Percentiles rank a stretch among this genome's conserved stretches.
These are phyloP conservation scores for Ramaria sp. DNA, from an alignment of 768 basidiomycete species.

Conservation along the genomic window DNA sequence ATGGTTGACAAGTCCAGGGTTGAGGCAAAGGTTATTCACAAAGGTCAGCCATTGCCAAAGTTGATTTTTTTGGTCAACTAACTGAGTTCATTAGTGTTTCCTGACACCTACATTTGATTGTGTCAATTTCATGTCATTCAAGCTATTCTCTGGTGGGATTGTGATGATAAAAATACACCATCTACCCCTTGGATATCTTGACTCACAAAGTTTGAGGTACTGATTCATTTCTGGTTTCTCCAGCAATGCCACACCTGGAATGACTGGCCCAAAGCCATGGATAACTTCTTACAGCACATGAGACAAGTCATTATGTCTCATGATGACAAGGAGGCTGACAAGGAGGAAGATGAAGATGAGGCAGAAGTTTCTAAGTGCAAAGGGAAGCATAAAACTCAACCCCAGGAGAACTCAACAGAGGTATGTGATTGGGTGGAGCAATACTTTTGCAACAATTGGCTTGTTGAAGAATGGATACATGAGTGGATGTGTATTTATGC, in stretches of 20 bases:
- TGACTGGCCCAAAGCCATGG: neutral
- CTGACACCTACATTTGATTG: conserved; percentile 6
- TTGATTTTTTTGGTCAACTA: neutral
- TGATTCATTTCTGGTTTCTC: conserved; percentile 1
- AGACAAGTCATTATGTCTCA: neutral
- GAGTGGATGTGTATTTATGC: neutral
- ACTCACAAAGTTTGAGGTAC: neutral
- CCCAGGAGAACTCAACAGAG: neutral
- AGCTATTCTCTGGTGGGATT: conserved; percentile 13
- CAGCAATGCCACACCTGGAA: conserved; percentile 8
- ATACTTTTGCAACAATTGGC: conserved; percentile 13
- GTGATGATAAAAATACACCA: conserved; percentile 6
- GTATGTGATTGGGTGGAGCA: neutral
- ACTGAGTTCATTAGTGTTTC: neutral
- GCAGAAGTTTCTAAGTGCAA: neutral
- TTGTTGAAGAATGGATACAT: conserved; percentile 10
- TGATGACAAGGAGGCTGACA: neutral
- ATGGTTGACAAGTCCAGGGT: conserved; percentile 13
- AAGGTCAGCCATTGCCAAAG: neutral
- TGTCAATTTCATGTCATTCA: conserved; percentile 16
- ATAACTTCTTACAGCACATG: neutral
- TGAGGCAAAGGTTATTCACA: conserved; percentile 1
- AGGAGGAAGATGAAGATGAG: neutral
- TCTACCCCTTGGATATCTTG: neutral
- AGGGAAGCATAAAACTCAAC: neutral